Conservation (phyloP, 768 basidiomycete species). For the Mycena amicta region DNA sequence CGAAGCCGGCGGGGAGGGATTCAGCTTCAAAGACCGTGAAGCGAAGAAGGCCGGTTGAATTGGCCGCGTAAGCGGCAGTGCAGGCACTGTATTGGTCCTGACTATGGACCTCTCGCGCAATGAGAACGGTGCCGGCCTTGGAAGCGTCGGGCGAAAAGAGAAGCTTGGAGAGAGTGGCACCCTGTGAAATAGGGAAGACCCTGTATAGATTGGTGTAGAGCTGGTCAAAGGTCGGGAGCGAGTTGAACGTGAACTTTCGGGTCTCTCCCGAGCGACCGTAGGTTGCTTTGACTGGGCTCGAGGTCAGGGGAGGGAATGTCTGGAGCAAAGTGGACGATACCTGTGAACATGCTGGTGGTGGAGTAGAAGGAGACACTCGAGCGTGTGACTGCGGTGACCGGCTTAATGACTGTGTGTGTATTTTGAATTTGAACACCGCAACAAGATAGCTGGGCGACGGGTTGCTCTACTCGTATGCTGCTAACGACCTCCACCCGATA, state of each 20-base stretch:
- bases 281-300: conserved; percentile 82
- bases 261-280: conserved; percentile 59
- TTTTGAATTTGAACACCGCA: neutral
- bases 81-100: conserved; percentile 58
- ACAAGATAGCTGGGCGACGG: neutral
- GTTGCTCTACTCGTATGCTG: conserved; percentile 1
- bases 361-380: neutral
- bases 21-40: conserved; percentile 61
- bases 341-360: neutral
- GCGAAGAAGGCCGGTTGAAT: conserved; percentile 58
- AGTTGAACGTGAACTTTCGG: conserved; percentile 62
- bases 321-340: conserved; percentile 16
- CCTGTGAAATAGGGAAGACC: conserved; percentile 64
- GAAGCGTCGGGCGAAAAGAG: conserved; percentile 68
- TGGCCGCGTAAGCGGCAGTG: conserved; percentile 51
- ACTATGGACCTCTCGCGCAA: conserved; percentile 61
- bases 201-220: conserved; percentile 67
- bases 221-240: conserved; percentile 66
- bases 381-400: conserved; percentile 9
- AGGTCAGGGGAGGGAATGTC: conserved; percentile 33
- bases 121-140: conserved; percentile 56
- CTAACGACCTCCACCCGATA: conserved; percentile 61
- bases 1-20: too few relatives aligned
- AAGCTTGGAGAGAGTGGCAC: conserved; percentile 66
- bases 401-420: neutral